Percentiles rank a stretch among this genome's conserved stretches.
phyloP scores from a whole-genome alignment of 345 rosid species.

The Atalantia buxifolia region DNA sequence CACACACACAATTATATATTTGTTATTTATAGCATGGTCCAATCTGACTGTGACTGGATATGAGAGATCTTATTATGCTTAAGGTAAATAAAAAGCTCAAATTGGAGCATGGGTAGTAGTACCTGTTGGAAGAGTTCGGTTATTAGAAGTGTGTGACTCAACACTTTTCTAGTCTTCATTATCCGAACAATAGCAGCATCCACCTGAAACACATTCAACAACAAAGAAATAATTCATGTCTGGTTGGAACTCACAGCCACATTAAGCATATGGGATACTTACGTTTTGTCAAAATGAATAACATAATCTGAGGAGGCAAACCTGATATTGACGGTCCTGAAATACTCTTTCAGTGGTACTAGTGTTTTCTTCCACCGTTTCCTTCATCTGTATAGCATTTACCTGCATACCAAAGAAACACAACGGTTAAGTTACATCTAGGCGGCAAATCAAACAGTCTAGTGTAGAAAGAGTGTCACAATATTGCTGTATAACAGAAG shows the following conservation, averaged over 20 bases:
- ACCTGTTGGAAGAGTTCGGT: slow-evolving; percentile 99
- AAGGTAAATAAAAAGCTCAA: background rate
- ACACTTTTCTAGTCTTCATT: slow-evolving; percentile 97
- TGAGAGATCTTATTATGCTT: background rate
- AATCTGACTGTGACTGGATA: background rate
- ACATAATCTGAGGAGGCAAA: slow-evolving; percentile 14
- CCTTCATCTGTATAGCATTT: slow-evolving; percentile 99
- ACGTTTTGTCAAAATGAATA: background rate
- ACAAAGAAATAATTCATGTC: background rate
- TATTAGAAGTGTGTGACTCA: slow-evolving; percentile 95
- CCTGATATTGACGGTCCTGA: slow-evolving; percentile 99
- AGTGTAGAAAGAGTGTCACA: background rate
- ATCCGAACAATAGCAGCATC: slow-evolving; percentile 99
- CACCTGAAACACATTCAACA: slow-evolving; percentile 40
- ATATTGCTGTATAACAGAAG: background rate
- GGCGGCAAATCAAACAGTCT: background rate
- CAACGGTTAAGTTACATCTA: background rate
- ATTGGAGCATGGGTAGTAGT: slow-evolving; percentile 6
- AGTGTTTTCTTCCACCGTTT: slow-evolving; percentile 96
- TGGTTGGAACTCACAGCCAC: background rate
- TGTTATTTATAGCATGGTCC: background rate
- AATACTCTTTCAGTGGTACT: slow-evolving; percentile 97
- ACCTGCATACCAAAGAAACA: slow-evolving; percentile 54
- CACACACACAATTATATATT: no score
- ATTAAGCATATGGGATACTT: background rate